Base-by-base conservation (phyloP, 768 basidiomycete species). In the Tylopilus sp. region DNA sequence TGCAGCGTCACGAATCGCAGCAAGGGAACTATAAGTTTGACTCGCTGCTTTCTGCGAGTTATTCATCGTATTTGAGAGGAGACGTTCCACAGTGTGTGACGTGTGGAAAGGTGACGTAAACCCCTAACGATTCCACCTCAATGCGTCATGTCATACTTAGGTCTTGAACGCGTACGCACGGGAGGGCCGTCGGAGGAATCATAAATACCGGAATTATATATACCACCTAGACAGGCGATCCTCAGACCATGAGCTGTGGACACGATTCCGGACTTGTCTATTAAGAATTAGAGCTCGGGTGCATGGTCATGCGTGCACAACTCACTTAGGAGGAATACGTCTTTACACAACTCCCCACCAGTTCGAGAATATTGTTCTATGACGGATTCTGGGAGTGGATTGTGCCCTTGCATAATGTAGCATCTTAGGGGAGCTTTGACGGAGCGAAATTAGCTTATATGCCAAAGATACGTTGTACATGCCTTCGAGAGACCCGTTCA, bases 401-500 rank as follows among this genome's bases (percentile, higher is more conserved):
- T 73, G 48, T 84, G 81, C 17, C 95, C 95, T 66, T 93, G 86
- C 82, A 93, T 94, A 53, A 97, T 84, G 73, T 96, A 98, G 61
- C 92, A 94, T 63, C 91, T 88, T 17, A 96, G 72, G 12, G 95
- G 91, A 26, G 85, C 92, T 96, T 59, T 52, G 50, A 49, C n/a
- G 42, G 17, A 29, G 59, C 54, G 34, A 58, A 48, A 57, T 63
- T 48, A 63, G 55, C 41, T 28, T 25, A 33, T 24, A 24, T 30
- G 42, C 29, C 29, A 21, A 21, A 24, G 30, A 46, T 22, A 47
- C 12, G 24, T 12, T 44, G n/a, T 25, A 24, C 74, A 38, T 67
- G 84, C 90, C 85, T 74, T 86, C 79, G 30, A 93, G 63, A 22
- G 75, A 71, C 0, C 88, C 94, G 10, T 80, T 75, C 59, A 95